Evolutionary conservation across 805 yeast genomes (phyloP), one percentile per base, ranked within the genome.

Genomic region (Wickerhamiella lipophila): DNA sequence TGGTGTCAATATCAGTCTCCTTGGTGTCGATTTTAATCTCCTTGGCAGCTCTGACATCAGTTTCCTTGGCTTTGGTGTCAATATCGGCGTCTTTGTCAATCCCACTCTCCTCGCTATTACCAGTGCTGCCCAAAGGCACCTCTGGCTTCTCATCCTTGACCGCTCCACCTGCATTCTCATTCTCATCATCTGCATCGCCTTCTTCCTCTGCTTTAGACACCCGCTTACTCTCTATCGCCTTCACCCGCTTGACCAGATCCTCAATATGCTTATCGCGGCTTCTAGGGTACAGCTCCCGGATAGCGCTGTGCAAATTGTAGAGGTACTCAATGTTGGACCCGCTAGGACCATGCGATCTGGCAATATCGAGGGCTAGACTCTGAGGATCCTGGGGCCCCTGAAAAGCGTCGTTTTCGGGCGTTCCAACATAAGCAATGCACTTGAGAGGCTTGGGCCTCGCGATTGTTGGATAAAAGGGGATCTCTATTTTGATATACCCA

Each of bases 251-350:
- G 18, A 68, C 57, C 41, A 71, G 56, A 16, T 62, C 65, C 18
- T 61, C 65, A 39, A 77, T 59, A 53, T 76, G 78, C 30, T 51
- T 55, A 54, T 77, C 81, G 1, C 52, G 27, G 1, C 66, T 60
- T 32, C 55, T 53, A 7, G 67, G 68, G 53, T 66, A 65, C 49
- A 75, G 58, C 26, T 65, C 67, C 13, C 58, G 50, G 42, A 81
- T 62, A 0, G 87, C 74, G 8, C 67, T 61, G 42, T 72, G 71
- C 50, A 88, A 67, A 46, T 69, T 65, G 43, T 66, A 61, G 52
- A 89, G 64, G 60, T 88, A 88, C 58, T 84, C 94, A 45, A 68
- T 63, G 60, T 88, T 88, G 13, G 72, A 69, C 0, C 97, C 96
- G 58, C 94, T 81, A 21, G 92, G 92, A 0, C 97, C 97, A 5